Evolutionary conservation across 2,329 filamentous ascomycete genomes (phyloP).

Genomic region (Blastomyces gilchristii): DNA sequence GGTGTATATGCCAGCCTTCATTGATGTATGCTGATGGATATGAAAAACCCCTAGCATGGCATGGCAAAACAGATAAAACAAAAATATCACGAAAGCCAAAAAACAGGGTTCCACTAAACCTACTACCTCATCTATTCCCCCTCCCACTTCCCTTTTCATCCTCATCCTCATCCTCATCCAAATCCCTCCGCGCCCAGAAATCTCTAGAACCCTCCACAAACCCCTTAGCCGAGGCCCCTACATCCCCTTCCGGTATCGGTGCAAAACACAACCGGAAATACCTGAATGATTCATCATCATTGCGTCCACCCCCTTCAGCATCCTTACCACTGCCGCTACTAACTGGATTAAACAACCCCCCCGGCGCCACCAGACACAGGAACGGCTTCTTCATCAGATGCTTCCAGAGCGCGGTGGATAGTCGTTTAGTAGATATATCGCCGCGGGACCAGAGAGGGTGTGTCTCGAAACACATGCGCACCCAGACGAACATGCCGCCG

Average conservation of each 20-base stretch:
- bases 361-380: conserved; percentile 60
- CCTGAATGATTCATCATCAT: conserved; percentile 47
- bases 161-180: conserved; percentile 30
- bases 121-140: no score
- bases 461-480: conserved; percentile 58
- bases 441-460: conserved; percentile 54
- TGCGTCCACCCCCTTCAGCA: no score
- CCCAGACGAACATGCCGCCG: conserved; percentile 89
- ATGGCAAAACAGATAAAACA: background rate
- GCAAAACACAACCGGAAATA: conserved; percentile 78
- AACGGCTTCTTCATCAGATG: conserved; percentile 60
- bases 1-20: background rate
- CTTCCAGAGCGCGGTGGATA: conserved; percentile 60
- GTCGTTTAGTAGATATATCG: conserved; percentile 36
- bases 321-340: conserved; percentile 44
- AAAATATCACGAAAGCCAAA: background rate
- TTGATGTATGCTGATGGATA: background rate
- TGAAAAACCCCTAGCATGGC: background rate
- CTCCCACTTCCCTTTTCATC: background rate
- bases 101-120: background rate
- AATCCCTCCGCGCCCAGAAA: conserved; percentile 54
- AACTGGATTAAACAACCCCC: conserved; percentile 62
- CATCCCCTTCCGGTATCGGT: conserved; percentile 61
- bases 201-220: conserved; percentile 58
- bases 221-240: conserved; percentile 51